Percentiles rank a stretch among this genome's conserved stretches.
These are phyloP conservation scores for Asterophora lycoperdoides DNA, from an alignment of 768 basidiomycete genomes.

Conservation along the genomic window DNA sequence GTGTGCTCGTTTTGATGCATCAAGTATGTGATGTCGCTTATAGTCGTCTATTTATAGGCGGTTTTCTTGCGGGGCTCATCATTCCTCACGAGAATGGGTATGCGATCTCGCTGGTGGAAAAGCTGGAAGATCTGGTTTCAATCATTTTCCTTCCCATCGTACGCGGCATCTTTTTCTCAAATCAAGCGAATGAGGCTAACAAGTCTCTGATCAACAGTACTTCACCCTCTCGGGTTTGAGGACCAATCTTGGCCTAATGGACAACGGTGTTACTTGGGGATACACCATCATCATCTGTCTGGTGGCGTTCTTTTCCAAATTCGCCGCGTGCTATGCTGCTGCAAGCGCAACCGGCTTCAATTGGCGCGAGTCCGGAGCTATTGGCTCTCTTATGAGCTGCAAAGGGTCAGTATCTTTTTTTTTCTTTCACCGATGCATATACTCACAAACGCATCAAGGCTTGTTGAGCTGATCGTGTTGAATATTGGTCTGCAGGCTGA, in stretches of 20 bases:
- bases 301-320: conserved; percentile 79
- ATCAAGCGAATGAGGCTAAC: background rate
- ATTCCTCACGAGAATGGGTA: conserved; percentile 82
- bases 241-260: conserved; percentile 75
- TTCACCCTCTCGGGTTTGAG: conserved; percentile 74
- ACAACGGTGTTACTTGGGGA: conserved; percentile 77
- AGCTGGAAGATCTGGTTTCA: conserved; percentile 81
- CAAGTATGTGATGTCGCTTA: background rate
- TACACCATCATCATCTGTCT: conserved; percentile 71
- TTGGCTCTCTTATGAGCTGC: conserved; percentile 87
- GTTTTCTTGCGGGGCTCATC: conserved; percentile 78
- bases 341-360: conserved; percentile 64
- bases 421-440: background rate
- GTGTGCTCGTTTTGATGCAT: conserved; percentile 8
- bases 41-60: conserved; percentile 41
- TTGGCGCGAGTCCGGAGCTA: conserved; percentile 73
- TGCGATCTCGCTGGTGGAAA: conserved; percentile 76
- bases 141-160: conserved; percentile 76
- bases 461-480: conserved; percentile 87
- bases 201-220: conserved; percentile 44
- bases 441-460: conserved; percentile 27
- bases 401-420: conserved; percentile 56
- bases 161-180: conserved; percentile 21
- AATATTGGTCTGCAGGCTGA: conserved; percentile 77
- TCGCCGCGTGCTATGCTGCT: conserved; percentile 58